Evolutionary conservation across 345 rosid species (phyloP).

Genomic region (Jatropha curcas): DNA sequence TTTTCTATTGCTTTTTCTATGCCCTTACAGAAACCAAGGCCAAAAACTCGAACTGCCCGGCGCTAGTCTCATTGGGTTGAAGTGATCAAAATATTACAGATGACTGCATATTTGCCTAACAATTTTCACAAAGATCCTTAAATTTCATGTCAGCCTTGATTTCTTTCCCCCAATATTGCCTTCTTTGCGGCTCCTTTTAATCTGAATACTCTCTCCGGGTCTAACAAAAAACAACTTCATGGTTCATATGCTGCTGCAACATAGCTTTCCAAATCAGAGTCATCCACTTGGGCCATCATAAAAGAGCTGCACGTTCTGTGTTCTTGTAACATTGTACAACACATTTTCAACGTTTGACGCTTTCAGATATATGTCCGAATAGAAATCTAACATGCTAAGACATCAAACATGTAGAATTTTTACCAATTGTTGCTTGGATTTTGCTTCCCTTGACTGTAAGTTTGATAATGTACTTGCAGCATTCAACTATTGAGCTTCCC

Average conservation of each 20-base stretch:
- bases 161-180: neutral
- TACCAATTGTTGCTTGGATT: neutral
- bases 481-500: neutral
- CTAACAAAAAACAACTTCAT: neutral
- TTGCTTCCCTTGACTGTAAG: neutral
- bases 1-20: constrained; percentile 13
- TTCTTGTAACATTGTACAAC: constrained; percentile 18
- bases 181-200: neutral
- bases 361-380: neutral
- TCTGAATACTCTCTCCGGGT: neutral
- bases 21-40: constrained; percentile 69
- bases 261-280: neutral
- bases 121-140: neutral
- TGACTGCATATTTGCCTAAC: neutral
- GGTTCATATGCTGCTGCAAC: neutral
- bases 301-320: neutral
- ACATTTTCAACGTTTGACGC: neutral
- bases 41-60: constrained; percentile 71
- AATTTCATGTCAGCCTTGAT: neutral
- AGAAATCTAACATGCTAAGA: neutral
- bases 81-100: constrained; percentile 2
- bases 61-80: constrained; percentile 45
- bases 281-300: neutral
- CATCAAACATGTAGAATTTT: neutral
- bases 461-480: neutral